Percentiles rank a stretch among this genome's conserved stretches.
Conservation (phyloP, 2,329 filamentous ascomycete genomes). For the Aspergillus ochraceoroseus region DNA sequence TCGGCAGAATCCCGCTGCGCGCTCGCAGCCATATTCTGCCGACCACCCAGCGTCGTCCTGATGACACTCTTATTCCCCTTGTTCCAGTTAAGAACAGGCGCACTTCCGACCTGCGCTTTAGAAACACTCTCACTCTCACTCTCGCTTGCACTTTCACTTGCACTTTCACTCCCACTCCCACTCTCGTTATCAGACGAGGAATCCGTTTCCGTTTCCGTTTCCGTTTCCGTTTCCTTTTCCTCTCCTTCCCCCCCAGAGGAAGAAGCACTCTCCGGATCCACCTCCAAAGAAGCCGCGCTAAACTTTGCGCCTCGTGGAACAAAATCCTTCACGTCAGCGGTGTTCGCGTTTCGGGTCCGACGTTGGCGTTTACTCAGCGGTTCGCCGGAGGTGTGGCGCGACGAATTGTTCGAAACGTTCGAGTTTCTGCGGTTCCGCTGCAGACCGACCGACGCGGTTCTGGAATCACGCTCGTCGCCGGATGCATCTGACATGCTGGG, state of each 20-base stretch:
- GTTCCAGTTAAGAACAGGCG: constrained; percentile 44
- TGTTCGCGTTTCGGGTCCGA: constrained; percentile 23
- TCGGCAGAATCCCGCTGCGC: constrained; percentile 12
- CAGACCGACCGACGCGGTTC: constrained; percentile 44
- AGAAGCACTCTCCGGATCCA: constrained; percentile 33
- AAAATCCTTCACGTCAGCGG: constrained; percentile 33
- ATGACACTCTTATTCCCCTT: constrained; percentile 40
- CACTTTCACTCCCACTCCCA: background rate
- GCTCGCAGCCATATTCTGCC: no score
- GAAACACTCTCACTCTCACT: background rate
- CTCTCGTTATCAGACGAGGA: constrained; percentile 11
- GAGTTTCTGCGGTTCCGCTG: constrained; percentile 29
- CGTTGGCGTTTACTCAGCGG: constrained; percentile 27
- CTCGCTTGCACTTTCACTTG: background rate
- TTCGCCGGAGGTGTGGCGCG: constrained; percentile 21
- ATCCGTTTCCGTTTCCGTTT: constrained; percentile 16
- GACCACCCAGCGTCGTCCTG: constrained; percentile 40
- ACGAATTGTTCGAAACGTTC: constrained; percentile 20
- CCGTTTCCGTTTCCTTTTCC: constrained; percentile 19
- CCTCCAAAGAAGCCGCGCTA: constrained; percentile 29
- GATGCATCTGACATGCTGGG: constrained; percentile 26
- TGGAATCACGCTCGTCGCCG: constrained; percentile 43
- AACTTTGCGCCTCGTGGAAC: constrained; percentile 38
- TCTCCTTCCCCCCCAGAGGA: constrained; percentile 30
- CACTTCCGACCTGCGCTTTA: constrained; percentile 15